A percentile compares a stretch with the other conserved stretches of the same genome.
Evolutionary conservation across 441 rosid species (phyloP).

Genomic region (Populus hybrid): DNA sequence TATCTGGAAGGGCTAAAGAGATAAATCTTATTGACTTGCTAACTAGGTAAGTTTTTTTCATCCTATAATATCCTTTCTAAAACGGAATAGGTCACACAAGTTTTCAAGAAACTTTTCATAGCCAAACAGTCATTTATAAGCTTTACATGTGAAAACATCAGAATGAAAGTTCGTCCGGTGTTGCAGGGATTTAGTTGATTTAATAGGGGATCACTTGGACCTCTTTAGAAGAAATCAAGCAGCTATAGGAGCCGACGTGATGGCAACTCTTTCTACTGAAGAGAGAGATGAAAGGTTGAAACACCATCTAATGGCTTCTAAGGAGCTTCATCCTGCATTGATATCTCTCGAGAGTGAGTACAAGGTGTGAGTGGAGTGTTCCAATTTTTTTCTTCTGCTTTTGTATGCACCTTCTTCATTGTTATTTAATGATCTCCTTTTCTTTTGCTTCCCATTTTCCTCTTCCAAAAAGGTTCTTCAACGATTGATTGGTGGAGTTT

Average conservation of each 20-base stretch:
- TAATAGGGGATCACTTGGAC: conserved; percentile 90
- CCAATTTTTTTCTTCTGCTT: conserved; percentile 3
- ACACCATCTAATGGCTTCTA: conserved; percentile 77
- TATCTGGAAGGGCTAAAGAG: conserved; percentile 76
- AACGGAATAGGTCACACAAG: neutral
- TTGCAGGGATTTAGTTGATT: conserved; percentile 92
- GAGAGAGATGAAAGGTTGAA: conserved; percentile 96
- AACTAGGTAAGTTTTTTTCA: conserved; percentile 51
- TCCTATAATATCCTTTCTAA: neutral
- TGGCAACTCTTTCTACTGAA: conserved; percentile 83
- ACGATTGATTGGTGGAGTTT: conserved; percentile 70
- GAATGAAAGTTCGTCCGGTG: conserved; percentile 18
- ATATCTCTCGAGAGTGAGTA: conserved; percentile 94
- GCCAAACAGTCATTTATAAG: neutral
- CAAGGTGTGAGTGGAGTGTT: conserved; percentile 81
- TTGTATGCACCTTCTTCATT: conserved; percentile 4
- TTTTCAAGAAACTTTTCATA: too few species aligned
- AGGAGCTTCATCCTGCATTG: conserved; percentile 93
- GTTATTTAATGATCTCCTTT: conserved; percentile 9
- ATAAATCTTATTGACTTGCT: conserved; percentile 84
- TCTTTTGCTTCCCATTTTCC: conserved; percentile 6
- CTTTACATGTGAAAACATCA: conserved; percentile 8
- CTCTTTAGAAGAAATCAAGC: conserved; percentile 91
- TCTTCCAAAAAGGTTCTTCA: conserved; percentile 62
- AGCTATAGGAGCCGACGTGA: conserved; percentile 84